Conservation (phyloP, 1,284 basidiomycete species). For the Leccinum variabile region DNA sequence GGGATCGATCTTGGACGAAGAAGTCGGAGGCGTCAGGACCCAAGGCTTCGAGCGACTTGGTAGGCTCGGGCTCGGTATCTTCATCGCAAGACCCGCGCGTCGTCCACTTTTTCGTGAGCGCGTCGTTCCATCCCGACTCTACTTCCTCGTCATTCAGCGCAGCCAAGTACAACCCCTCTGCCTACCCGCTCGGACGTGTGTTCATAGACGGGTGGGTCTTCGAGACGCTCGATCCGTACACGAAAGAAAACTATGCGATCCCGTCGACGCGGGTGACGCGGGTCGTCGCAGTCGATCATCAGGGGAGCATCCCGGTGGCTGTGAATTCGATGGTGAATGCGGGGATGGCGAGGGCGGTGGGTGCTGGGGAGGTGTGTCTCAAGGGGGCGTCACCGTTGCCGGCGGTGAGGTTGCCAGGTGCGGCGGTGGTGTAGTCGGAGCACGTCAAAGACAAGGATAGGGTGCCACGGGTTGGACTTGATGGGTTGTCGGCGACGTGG, state of each 20-base stretch:
- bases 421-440: slow-evolving; percentile 56
- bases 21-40: slow-evolving; percentile 19
- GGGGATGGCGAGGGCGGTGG: slow-evolving; percentile 65
- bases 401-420: slow-evolving; percentile 63
- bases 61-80: slow-evolving; percentile 14
- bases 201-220: slow-evolving; percentile 95
- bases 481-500: slow-evolving; percentile 42
- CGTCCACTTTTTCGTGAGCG: slow-evolving; percentile 75
- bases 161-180: slow-evolving; percentile 77
- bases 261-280: slow-evolving; percentile 92
- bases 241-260: slow-evolving; percentile 91
- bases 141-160: slow-evolving; percentile 51
- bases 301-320: slow-evolving; percentile 82
- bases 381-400: slow-evolving; percentile 64
- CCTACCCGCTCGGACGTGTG: slow-evolving; percentile 77
- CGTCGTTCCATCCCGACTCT: slow-evolving; percentile 71
- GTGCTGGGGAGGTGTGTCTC: slow-evolving; percentile 70
- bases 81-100: slow-evolving; percentile 39
- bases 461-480: neutral
- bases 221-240: slow-evolving; percentile 97
- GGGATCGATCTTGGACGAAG: slow-evolving; percentile 28
- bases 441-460: slow-evolving; percentile 32
- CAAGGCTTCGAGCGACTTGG: neutral
- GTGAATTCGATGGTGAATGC: slow-evolving; percentile 90
- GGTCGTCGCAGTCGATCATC: slow-evolving; percentile 86